Conservation (phyloP, 495 filamentous ascomycete genomes). For the Hypoxylon intermedium region DNA sequence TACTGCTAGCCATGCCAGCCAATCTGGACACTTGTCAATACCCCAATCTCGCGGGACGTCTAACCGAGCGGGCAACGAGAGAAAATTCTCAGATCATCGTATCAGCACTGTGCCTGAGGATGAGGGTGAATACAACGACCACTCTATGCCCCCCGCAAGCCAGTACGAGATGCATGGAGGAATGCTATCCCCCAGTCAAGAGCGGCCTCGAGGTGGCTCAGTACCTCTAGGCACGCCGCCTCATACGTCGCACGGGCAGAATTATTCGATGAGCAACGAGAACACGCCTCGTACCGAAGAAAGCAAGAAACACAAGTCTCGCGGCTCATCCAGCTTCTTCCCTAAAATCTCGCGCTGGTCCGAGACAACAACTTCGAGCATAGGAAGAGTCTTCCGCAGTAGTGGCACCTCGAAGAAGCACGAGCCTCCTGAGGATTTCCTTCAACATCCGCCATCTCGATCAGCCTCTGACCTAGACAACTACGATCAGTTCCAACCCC, state of each 20-base stretch:
- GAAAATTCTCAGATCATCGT: slow-evolving; percentile 73
- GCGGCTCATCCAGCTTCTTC: slow-evolving; percentile 82
- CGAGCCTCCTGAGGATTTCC: slow-evolving; percentile 50
- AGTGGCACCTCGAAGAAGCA: slow-evolving; percentile 57
- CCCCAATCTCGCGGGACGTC: slow-evolving; percentile 69
- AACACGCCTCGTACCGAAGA: slow-evolving; percentile 79
- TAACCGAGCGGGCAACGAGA: slow-evolving; percentile 64
- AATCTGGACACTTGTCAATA: slow-evolving; percentile 78
- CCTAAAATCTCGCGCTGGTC: slow-evolving; percentile 97
- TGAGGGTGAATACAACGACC: slow-evolving; percentile 70
- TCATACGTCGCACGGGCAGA: slow-evolving; percentile 49
- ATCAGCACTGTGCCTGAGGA: slow-evolving; percentile 91
- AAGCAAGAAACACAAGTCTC: slow-evolving; percentile 88
- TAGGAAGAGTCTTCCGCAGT: slow-evolving; percentile 58
- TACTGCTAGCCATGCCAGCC: slow-evolving; percentile 69
- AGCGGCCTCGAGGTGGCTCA: slow-evolving; percentile 64
- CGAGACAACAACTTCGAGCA: slow-evolving; percentile 84
- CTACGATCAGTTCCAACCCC: slow-evolving; percentile 69
- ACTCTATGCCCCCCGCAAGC: slow-evolving; percentile 49
- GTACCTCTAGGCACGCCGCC: slow-evolving; percentile 77
- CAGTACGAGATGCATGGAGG: slow-evolving; percentile 58
- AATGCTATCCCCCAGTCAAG: slow-evolving; percentile 56
- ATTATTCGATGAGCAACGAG: slow-evolving; percentile 65
- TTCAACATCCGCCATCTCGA: slow-evolving; percentile 61
- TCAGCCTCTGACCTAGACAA: slow-evolving; percentile 74